A percentile compares a stretch with the other conserved stretches of the same genome.
phyloP scores from a whole-genome alignment of 495 filamentous ascomycete genomes.

The Hypoxylon subgilvum region DNA sequence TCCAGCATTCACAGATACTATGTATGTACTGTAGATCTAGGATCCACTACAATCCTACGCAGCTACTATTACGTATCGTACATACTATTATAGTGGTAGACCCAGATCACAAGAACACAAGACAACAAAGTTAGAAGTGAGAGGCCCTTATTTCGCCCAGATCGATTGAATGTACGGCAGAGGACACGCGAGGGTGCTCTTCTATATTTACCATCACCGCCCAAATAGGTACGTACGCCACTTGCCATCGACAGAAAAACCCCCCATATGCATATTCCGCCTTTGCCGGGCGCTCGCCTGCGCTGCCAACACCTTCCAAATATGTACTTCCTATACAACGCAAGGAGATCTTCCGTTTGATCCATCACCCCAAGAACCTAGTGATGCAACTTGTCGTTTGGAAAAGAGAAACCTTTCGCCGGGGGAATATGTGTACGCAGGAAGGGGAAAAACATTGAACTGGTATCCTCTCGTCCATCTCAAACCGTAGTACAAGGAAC shows the following conservation, averaged over 20 bases:
- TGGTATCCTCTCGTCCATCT: constrained; percentile 22
- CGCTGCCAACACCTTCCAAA: constrained; percentile 2
- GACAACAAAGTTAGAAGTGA: constrained; percentile 21
- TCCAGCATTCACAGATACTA: too few relatives aligned
- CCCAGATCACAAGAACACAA: not conserved
- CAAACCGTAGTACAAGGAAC: constrained; percentile 36
- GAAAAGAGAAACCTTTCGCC: constrained; percentile 27
- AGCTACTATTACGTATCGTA: too few relatives aligned
- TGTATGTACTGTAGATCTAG: too few relatives aligned
- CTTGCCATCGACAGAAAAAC: constrained; percentile 9
- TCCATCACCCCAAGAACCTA: constrained; percentile 18
- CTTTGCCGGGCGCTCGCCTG: constrained; percentile 17
- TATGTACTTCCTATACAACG: constrained; percentile 32
- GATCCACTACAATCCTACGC: too few relatives aligned
- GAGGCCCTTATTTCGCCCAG: constrained; percentile 29
- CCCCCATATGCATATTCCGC: constrained; percentile 9
- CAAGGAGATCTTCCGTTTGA: constrained; percentile 14
- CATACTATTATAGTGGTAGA: too few relatives aligned
- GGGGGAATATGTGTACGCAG: constrained; percentile 23
- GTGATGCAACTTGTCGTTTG: constrained; percentile 27
- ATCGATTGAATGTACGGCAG: constrained; percentile 34
- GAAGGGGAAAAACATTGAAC: constrained; percentile 32
- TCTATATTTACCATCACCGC: constrained; percentile 19
- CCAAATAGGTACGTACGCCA: constrained; percentile 26
- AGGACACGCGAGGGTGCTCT: constrained; percentile 21